These are phyloP conservation scores for Trypanosoma rangeli DNA, from an alignment of 208 protist genomes.

Conservation along the genomic window DNA sequence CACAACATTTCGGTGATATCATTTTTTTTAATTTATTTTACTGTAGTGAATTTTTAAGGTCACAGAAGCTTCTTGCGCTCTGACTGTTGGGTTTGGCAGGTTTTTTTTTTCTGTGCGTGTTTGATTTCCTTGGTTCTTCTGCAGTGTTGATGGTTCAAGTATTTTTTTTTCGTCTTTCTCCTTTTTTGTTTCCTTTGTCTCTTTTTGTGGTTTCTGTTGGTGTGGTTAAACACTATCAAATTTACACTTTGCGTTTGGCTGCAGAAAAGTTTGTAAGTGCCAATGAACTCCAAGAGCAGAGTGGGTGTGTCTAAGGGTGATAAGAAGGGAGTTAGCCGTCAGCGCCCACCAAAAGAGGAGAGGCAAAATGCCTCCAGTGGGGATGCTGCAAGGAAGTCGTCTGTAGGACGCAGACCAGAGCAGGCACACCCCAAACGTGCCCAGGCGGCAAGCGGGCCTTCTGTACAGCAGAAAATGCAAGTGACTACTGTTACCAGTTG, in stretches of 20 bases:
- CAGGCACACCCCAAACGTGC: constrained; percentile 20
- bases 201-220: constrained; percentile 7
- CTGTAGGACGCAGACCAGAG: constrained; percentile 17
- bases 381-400: constrained; percentile 20
- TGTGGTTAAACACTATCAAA: constrained; percentile 7
- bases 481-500: constrained; percentile 35
- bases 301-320: constrained; percentile 4
- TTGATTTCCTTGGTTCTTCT: constrained; percentile 19
- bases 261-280: constrained; percentile 19
- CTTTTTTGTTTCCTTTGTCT: constrained; percentile 18
- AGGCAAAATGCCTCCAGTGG: not conserved
- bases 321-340: constrained; percentile 6
- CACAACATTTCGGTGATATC: constrained; percentile 5
- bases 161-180: constrained; percentile 17
- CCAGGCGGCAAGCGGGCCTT: constrained; percentile 23
- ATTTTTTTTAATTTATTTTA: constrained; percentile 24
- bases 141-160: not conserved
- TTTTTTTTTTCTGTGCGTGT: not conserved
- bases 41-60: not conserved
- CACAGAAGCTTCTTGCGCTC: not conserved
- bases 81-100: not conserved
- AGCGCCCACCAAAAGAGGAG: constrained; percentile 15
- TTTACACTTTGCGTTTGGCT: not conserved
- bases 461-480: constrained; percentile 47
- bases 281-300: constrained; percentile 27